Percentiles rank a stretch among this genome's conserved stretches.
Evolutionary conservation across 306 rosid genomes (phyloP).

Genomic region (Citrullus mucosospermus): DNA sequence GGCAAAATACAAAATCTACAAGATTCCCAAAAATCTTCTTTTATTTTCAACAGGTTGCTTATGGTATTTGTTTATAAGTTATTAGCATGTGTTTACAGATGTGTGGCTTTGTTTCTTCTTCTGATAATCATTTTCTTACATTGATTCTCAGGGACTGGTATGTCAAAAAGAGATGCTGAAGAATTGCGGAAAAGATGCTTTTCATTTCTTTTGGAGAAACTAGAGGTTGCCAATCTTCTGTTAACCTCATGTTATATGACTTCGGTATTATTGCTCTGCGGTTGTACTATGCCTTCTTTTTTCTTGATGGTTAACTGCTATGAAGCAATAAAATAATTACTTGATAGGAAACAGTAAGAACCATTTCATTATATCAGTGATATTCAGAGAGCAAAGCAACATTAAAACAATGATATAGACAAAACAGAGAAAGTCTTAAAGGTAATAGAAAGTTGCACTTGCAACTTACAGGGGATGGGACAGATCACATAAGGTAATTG

Average conservation of each 20-base stretch:
- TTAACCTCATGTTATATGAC: not conserved
- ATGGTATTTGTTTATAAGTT: not conserved
- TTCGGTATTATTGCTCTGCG: not conserved
- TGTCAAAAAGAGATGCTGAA: slow-evolving; percentile 46
- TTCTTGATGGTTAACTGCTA: not conserved
- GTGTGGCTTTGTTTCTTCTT: not conserved
- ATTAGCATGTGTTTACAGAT: not conserved
- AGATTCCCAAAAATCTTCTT: no score
- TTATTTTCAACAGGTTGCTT: not conserved
- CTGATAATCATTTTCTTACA: not conserved
- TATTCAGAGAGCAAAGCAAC: not conserved
- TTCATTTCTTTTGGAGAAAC: slow-evolving; percentile 38
- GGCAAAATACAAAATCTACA: no score
- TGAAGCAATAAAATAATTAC: not conserved
- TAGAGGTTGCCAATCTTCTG: slow-evolving; percentile 29
- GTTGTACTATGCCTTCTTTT: not conserved
- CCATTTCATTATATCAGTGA: not conserved
- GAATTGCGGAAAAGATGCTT: slow-evolving; percentile 54
- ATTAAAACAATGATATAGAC: not conserved
- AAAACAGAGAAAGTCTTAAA: not conserved
- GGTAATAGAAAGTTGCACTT: not conserved
- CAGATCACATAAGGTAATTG: not conserved
- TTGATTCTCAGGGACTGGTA: slow-evolving; percentile 52
- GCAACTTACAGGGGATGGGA: not conserved
- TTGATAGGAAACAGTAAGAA: not conserved